Percentiles rank a stretch among this genome's conserved stretches.
Evolutionary conservation across 148 eudicot genomes (phyloP).

Genomic region (Spergularia marina): DNA sequence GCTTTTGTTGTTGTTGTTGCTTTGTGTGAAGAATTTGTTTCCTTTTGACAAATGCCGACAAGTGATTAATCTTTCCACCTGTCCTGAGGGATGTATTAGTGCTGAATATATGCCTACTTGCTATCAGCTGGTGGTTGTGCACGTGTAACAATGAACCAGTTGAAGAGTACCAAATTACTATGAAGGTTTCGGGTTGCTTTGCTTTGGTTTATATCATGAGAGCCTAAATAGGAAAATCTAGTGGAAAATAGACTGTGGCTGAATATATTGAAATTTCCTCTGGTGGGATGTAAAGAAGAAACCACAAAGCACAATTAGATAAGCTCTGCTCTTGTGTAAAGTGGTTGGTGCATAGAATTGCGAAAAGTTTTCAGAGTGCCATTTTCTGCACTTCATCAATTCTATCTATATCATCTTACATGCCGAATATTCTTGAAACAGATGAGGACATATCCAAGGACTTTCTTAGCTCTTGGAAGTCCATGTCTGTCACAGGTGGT

Average conservation of each 20-base stretch:
- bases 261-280: background rate
- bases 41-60: background rate
- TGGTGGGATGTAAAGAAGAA: background rate
- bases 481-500: constrained; percentile 47
- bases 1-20: constrained; percentile 6
- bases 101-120: background rate
- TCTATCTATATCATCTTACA: background rate
- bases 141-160: background rate
- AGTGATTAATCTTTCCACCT: background rate
- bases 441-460: constrained; percentile 78
- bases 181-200: background rate
- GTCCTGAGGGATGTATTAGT: background rate
- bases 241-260: background rate
- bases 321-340: background rate
- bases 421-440: constrained; percentile 26
- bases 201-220: background rate
- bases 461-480: constrained; percentile 74
- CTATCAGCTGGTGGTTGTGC: background rate
- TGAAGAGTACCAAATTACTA: background rate
- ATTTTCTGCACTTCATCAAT: background rate
- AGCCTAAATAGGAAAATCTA: background rate
- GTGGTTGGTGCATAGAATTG: background rate
- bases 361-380: background rate
- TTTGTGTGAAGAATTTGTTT: background rate
- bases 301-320: background rate